Percentiles rank a stretch among this genome's conserved stretches.
Conservation (phyloP, 2,329 filamentous ascomycete genomes). For the Huntiella moniliformis region DNA sequence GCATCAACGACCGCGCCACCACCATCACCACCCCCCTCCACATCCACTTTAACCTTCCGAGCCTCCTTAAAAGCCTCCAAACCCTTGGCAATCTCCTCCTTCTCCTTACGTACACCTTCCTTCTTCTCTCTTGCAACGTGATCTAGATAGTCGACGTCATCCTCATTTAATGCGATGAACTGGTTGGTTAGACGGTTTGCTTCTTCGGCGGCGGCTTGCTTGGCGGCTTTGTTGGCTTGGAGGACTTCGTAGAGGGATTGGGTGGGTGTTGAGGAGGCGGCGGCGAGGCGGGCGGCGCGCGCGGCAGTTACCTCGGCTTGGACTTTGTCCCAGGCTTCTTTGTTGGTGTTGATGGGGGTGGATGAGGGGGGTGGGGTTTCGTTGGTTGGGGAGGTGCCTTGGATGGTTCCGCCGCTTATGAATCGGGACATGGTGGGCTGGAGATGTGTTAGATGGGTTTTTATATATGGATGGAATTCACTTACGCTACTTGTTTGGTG, state of each 20-base stretch:
- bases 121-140: constrained; percentile 31
- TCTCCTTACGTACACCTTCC: constrained; percentile 33
- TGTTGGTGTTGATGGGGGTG: constrained; percentile 13
- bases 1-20: constrained; percentile 13
- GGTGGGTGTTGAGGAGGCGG: constrained; percentile 21
- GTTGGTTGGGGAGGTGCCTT: constrained; percentile 14
- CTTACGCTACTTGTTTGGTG: not conserved
- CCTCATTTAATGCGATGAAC: constrained; percentile 58
- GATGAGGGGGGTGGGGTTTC: constrained; percentile 3
- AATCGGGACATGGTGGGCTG: constrained; percentile 30
- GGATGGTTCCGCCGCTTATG: constrained; percentile 35
- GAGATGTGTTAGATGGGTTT: too few species aligned
- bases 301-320: constrained; percentile 46
- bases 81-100: constrained; percentile 37
- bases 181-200: constrained; percentile 53
- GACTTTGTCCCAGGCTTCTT: constrained; percentile 42
- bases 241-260: constrained; percentile 55
- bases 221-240: constrained; percentile 61
- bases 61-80: constrained; percentile 35
- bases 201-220: constrained; percentile 69
- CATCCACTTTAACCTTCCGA: constrained; percentile 21
- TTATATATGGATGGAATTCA: too few species aligned
- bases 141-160: constrained; percentile 59
- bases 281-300: constrained; percentile 29
- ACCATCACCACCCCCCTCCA: constrained; percentile 13